Base-by-base conservation (phyloP, 495 filamentous ascomycete species). In the Penicillium cinerascens region DNA sequence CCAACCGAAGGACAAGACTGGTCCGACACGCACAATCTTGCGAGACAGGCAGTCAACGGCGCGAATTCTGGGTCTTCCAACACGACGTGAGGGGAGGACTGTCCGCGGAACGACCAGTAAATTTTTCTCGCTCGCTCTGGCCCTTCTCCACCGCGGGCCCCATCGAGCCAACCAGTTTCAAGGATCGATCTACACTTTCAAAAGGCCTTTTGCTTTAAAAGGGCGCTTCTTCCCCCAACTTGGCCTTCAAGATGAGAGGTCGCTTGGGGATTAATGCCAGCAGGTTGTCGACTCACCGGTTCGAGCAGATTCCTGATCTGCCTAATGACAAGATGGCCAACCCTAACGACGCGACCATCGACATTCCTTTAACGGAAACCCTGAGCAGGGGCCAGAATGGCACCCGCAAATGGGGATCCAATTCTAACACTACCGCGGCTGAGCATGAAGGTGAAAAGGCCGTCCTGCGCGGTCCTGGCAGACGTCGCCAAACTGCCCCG, bases 331-430 rank as follows among this genome's bases (percentile, higher is more conserved):
- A 51, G 6, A 74, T 77, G 75, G 49, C 56, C 20, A 78, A 77
- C 44, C 69, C 76, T 1, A 78, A 82, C 55, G 82, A 84, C 60
- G 78, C 74, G 26, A 83, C 80, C 10, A 82, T 82, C 52, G 80
- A 83, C 39, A 84, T 84, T 26, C 82, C 82, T 1, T 59, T 84
- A 36, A 66, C 60, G 15, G 68, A 69, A 23, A 69, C 74, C n/a
- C 59, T 64, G 36, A 73, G 66, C 46, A 75, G 73, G 27, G 63
- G 65, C 44, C 75, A 76, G 52, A 74, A 68, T 20, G 72, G 74
- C 17, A 70, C 71, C 23, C 75, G 74, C 13, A 73, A 71, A 61
- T 64, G 58, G 47, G 69, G 61, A 39, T 59, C 67, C 17, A 65
- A 61, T 38, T 56, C 66, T 6, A 58, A 51, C 3, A 44, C 49